Percentiles rank a stretch among this genome's conserved stretches.
Evolutionary conservation across 2,329 filamentous ascomycete species (phyloP).

Genomic region (Diaporthe citriasiana): DNA sequence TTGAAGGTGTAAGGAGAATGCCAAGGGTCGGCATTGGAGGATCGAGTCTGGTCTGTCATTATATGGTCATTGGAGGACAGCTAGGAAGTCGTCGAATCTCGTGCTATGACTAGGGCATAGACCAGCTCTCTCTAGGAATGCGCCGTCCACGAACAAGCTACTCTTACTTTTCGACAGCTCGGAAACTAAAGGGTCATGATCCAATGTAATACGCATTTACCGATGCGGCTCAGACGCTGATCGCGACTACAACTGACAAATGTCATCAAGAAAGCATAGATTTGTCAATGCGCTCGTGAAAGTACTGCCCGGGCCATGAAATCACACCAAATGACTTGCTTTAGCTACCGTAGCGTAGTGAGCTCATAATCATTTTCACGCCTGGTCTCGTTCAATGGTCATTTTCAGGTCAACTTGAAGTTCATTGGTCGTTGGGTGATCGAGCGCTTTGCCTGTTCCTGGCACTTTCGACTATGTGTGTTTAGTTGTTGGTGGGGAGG

Average conservation of each 20-base stretch:
- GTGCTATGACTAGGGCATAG: neutral
- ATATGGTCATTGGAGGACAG: neutral
- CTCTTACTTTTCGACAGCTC: neutral
- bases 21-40: too few relatives aligned
- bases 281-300: neutral
- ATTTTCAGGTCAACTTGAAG: neutral
- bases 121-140: neutral
- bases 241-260: neutral
- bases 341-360: neutral
- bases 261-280: neutral
- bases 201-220: neutral
- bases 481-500: neutral
- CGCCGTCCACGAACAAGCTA: neutral
- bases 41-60: neutral
- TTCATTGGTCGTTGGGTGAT: neutral
- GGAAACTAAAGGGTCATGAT: neutral
- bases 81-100: neutral
- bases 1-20: neutral
- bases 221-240: neutral
- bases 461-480: neutral
- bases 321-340: neutral
- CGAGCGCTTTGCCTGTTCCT: constrained; percentile 1
- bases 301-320: neutral
- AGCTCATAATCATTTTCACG: neutral
- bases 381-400: neutral